Percentiles rank a stretch among this genome's conserved stretches.
phyloP scores from a whole-genome alignment of 2,329 filamentous ascomycete species.

The Fusarium sp. region DNA sequence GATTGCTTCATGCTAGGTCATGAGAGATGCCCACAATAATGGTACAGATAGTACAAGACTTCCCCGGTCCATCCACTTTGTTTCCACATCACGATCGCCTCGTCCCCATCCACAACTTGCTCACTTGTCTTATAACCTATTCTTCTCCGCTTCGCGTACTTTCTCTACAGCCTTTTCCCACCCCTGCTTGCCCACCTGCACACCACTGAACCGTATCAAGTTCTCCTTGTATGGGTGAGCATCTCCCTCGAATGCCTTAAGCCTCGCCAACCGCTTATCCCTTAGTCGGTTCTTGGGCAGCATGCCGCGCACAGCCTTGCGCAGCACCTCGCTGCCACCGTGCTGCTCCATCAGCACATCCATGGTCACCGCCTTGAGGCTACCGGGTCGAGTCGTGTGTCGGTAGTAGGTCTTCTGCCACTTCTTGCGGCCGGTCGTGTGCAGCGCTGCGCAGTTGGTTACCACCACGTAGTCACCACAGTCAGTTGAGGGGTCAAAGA shows the following conservation, averaged over 20 bases:
- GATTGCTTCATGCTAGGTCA: constrained; percentile 49
- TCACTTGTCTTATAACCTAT: constrained; percentile 63
- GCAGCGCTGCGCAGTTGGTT: constrained; percentile 87
- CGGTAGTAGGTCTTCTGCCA: constrained; percentile 97
- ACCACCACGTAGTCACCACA: constrained; percentile 99
- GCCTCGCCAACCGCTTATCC: constrained; percentile 86
- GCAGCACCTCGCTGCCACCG: constrained; percentile 91
- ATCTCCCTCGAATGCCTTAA: constrained; percentile 97
- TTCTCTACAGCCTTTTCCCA: constrained; percentile 68
- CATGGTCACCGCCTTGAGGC: constrained; percentile 91
- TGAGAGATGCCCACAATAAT: constrained; percentile 49
- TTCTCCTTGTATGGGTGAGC: constrained; percentile 95
- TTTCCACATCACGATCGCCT: constrained; percentile 30
- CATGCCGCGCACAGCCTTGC: constrained; percentile 96
- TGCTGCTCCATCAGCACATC: constrained; percentile 94
- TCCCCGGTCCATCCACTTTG: constrained; percentile 36
- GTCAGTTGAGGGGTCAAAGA: constrained; percentile 96
- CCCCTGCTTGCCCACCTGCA: constrained; percentile 67
- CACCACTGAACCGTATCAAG: constrained; percentile 79
- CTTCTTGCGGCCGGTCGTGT: constrained; percentile 92
- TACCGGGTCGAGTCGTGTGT: constrained; percentile 92
- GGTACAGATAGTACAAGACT: constrained; percentile 54
- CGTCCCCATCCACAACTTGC: constrained; percentile 2
- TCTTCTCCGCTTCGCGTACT: constrained; percentile 65
- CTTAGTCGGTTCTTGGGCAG: constrained; percentile 95